These are phyloP conservation scores for Pulicaria dysenterica DNA, from an alignment of 129 eudicot species.

Conservation along the genomic window DNA sequence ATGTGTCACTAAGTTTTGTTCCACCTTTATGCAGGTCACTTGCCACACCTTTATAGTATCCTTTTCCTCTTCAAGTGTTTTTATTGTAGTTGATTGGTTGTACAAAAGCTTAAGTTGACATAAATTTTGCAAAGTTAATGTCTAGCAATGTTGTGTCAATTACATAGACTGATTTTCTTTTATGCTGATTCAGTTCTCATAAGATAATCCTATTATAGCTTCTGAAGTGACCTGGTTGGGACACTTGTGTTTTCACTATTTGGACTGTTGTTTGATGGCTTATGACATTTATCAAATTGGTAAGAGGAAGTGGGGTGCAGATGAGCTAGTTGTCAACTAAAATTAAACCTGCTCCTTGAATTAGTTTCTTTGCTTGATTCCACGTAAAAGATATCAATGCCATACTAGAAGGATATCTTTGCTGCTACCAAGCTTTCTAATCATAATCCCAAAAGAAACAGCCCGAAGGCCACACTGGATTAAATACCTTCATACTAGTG, in stretches of 20 bases:
- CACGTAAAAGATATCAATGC: conserved; percentile 91
- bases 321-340: conserved; percentile 4
- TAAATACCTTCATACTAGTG: too few relatives aligned
- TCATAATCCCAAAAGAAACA: conserved; percentile 75
- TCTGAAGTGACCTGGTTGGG: conserved; percentile 8
- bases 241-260: not conserved
- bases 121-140: not conserved
- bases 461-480: conserved; percentile 96
- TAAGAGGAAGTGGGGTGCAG: not conserved
- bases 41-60: conserved; percentile 4
- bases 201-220: not conserved
- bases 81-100: conserved; percentile 18
- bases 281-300: not conserved
- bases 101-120: conserved; percentile 16
- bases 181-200: conserved; percentile 6
- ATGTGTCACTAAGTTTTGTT: not conserved
- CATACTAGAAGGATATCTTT: conserved; percentile 69
- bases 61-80: not conserved
- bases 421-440: conserved; percentile 47
- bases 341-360: not conserved
- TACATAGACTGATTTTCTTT: not conserved
- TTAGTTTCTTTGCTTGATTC: conserved; percentile 25
- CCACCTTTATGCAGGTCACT: conserved; percentile 17
- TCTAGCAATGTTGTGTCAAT: not conserved
- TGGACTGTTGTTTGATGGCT: conserved; percentile 1